Base-by-base conservation (phyloP, 2,329 filamentous ascomycete genomes). In the Sordariomycetes sp. region DNA sequence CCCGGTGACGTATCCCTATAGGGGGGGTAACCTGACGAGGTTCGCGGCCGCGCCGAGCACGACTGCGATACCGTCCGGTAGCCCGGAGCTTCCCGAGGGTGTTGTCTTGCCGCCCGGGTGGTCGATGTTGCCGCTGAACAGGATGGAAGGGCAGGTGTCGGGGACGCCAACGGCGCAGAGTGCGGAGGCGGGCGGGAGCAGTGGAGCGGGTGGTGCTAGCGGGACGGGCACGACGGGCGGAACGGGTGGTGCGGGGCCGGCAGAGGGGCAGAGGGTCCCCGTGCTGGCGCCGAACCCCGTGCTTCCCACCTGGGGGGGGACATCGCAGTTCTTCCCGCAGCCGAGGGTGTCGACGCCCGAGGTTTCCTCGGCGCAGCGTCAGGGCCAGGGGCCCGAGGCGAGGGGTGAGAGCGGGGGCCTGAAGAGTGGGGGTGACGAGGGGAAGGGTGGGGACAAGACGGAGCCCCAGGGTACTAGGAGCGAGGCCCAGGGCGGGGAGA, bases 101-200 rank as follows among this genome's bases (percentile, higher is more conserved):
- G 74, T 87, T n/a, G 74, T 78, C 5, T 76, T 87, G 22, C 84
- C 84, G 2, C 74, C 77, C 32, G 84, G 84, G 5, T 87, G 84
- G 84, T 79, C 80, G 24, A 68, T 87, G 45, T 69, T 86, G 52
- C 83, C 84, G 25, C 71, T 87, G 2, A 77, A 84, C 61, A 74
- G 80, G 25, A 62, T 80, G 10, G 76, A 79, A 55, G 72, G 69
- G n/a, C 64, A 66, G 52, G 20, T 64, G 54, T 17, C 35, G 62
- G 32, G 25, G 56, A 13, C 61, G 64, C 10, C 64, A 64, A 55
- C 60, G 24, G 35, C 36, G n/a, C 20, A 39, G 36, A 13, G 20
- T 22, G 10, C 20, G 20, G 45, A 50, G 20, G 10, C 45, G 20
- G n/a, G 17, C 20, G 39, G 42, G 39, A 12, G 10, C 22, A 24